Percentiles rank a stretch among this genome's conserved stretches.
phyloP scores from a whole-genome alignment of 345 rosid genomes.

The Arabis alpina region DNA sequence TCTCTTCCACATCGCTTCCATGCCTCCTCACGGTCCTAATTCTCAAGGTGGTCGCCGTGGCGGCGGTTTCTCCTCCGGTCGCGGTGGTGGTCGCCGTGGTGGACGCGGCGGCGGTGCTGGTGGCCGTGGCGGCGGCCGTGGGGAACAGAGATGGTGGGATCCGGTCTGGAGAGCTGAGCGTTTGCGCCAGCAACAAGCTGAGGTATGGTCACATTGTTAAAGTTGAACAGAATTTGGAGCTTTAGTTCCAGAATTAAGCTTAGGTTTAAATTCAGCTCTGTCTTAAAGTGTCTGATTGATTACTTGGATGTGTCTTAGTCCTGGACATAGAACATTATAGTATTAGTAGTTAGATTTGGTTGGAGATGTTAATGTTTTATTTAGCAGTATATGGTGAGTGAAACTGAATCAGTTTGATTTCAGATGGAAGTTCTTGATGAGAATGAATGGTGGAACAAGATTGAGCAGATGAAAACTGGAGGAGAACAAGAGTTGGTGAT shows the following conservation, averaged over 20 bases:
- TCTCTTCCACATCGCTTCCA: constrained; percentile 38
- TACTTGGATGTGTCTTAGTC: neutral
- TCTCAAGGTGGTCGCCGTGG: constrained; percentile 50
- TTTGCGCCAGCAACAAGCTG: constrained; percentile 69
- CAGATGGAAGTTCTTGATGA: constrained; percentile 87
- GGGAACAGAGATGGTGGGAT: constrained; percentile 99
- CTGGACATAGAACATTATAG: neutral
- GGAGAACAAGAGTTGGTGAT: constrained; percentile 79
- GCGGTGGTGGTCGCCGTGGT: constrained; percentile 56
- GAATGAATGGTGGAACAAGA: constrained; percentile 87
- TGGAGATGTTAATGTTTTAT: constrained; percentile 9
- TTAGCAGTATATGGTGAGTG: neutral
- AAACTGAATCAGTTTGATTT: neutral
- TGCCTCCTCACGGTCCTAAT: constrained; percentile 70
- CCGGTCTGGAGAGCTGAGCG: constrained; percentile 99
- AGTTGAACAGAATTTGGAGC: constrained; percentile 5
- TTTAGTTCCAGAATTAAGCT: neutral
- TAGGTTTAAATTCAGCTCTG: constrained; percentile 9
- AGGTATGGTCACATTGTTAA: constrained; percentile 40
- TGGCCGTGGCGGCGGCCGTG: constrained; percentile 62
- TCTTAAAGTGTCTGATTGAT: neutral
- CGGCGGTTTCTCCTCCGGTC: constrained; percentile 37
- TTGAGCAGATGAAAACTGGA: constrained; percentile 66
- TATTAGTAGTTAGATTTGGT: neutral
- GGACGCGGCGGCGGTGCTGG: constrained; percentile 54